Percentiles rank a stretch among this genome's conserved stretches.
Conservation (phyloP, 2,329 filamentous ascomycete genomes). For the Phialocephala sp. region DNA sequence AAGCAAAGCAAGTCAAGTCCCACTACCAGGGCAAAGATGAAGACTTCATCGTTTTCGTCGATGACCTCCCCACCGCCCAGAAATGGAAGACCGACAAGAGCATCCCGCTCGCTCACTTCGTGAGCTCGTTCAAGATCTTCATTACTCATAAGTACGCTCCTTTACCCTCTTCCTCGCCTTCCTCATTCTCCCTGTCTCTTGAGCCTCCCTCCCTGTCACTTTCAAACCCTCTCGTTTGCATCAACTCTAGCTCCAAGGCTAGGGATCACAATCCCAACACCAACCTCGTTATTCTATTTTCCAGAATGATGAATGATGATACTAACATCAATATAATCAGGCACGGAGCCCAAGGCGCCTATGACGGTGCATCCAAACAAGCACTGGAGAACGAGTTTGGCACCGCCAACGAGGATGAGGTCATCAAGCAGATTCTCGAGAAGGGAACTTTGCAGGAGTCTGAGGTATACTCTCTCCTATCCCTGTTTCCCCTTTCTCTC, state of each 20-base stretch:
- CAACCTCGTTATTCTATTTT: neutral
- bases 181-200: neutral
- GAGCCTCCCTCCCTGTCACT: too few species aligned
- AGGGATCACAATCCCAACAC: neutral
- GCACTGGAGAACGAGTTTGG: conserved; percentile 87
- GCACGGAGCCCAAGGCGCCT: conserved; percentile 82
- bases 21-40: conserved; percentile 72
- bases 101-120: conserved; percentile 81
- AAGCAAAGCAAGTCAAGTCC: conserved; percentile 64
- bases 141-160: conserved; percentile 81
- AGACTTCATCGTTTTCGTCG: conserved; percentile 72
- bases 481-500: neutral
- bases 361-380: conserved; percentile 76
- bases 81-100: conserved; percentile 84
- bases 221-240: neutral
- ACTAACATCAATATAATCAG: conserved; percentile 50
- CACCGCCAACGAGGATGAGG: conserved; percentile 77
- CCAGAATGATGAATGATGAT: neutral
- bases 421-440: conserved; percentile 81
- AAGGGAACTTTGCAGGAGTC: conserved; percentile 71
- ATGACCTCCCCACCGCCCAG: conserved; percentile 66
- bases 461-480: conserved; percentile 51
- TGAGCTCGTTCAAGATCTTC: conserved; percentile 89
- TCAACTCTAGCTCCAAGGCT: neutral
- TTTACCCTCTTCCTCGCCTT: conserved; percentile 15